These are phyloP conservation scores for Lyophyllum semitale DNA, from an alignment of 768 basidiomycete genomes.

Conservation along the genomic window DNA sequence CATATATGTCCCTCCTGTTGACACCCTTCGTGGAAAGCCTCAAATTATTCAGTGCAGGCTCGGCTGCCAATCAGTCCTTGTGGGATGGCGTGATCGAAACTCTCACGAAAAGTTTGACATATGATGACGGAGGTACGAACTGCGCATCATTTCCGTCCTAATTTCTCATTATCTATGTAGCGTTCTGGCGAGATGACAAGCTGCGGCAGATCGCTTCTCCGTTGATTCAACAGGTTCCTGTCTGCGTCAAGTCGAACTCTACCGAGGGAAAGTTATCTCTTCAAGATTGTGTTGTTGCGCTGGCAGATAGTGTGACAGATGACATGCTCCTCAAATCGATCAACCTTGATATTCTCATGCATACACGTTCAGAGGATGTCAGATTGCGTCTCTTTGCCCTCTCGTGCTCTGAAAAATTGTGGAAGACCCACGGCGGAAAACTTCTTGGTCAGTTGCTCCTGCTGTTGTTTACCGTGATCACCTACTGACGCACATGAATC, in stretches of 20 bases:
- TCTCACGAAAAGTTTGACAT: slow-evolving; percentile 67
- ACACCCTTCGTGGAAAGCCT: slow-evolving; percentile 67
- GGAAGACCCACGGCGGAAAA: slow-evolving; percentile 76
- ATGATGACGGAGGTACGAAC: slow-evolving; percentile 79
- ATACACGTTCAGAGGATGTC: slow-evolving; percentile 82
- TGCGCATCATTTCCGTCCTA: not conserved
- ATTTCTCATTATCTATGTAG: slow-evolving; percentile 37
- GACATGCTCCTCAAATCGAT: slow-evolving; percentile 75
- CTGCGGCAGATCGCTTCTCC: slow-evolving; percentile 60
- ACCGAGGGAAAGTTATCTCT: slow-evolving; percentile 40
- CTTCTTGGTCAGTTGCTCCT: slow-evolving; percentile 56
- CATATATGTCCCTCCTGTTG: slow-evolving; percentile 83
- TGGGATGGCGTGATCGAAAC: slow-evolving; percentile 67
- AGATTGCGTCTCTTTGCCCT: slow-evolving; percentile 72
- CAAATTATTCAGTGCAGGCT: slow-evolving; percentile 41
- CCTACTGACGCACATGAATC: slow-evolving; percentile 2
- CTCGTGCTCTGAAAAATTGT: slow-evolving; percentile 66
- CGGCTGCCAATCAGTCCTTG: slow-evolving; percentile 40
- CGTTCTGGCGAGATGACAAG: slow-evolving; percentile 89
- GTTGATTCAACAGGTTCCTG: slow-evolving; percentile 66
- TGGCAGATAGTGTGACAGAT: slow-evolving; percentile 53
- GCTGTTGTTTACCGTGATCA: not conserved
- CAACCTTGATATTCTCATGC: slow-evolving; percentile 85
- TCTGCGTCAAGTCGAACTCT: slow-evolving; percentile 41
- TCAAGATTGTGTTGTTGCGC: slow-evolving; percentile 53